phyloP scores from a whole-genome alignment of 225 moss, liverwort and hornwort genomes.

The Sphagnum contortum region DNA sequence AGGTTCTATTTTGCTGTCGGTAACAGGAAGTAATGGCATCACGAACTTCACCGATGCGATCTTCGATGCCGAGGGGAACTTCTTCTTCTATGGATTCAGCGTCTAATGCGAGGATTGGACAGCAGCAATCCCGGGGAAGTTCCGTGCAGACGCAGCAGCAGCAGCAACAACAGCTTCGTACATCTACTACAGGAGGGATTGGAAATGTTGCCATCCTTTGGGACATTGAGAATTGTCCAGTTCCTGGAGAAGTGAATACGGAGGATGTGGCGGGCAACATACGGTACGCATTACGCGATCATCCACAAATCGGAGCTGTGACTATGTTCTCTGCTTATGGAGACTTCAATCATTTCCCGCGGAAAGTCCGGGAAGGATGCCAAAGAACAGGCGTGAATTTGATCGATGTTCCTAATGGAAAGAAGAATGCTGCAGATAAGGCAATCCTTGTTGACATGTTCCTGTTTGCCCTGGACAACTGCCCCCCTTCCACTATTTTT shows the following conservation, averaged over 20 bases:
- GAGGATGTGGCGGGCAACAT: constrained; percentile 91
- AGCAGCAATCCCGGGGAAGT: constrained; percentile 45
- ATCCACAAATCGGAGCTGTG: constrained; percentile 76
- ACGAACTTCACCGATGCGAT: no score
- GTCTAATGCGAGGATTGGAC: constrained; percentile 32
- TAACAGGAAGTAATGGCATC: no score
- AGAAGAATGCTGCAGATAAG: constrained; percentile 93
- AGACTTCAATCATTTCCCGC: constrained; percentile 79
- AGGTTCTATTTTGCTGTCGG: no score
- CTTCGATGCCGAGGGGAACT: no score
- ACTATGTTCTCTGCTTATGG: constrained; percentile 94
- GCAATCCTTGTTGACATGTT: constrained; percentile 95
- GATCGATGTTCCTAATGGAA: constrained; percentile 90
- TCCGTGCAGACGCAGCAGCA: constrained; percentile 7
- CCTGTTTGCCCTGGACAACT: constrained; percentile 82
- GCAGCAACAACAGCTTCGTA: neutral
- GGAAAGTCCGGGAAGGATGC: constrained; percentile 88
- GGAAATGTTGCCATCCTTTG: constrained; percentile 85
- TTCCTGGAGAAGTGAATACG: constrained; percentile 78
- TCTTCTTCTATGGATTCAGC: constrained; percentile 16
- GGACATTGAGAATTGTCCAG: constrained; percentile 97
- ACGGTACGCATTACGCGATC: constrained; percentile 63
- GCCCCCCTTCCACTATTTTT: constrained; percentile 80
- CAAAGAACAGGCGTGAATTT: constrained; percentile 91
- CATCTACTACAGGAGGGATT: neutral